These are phyloP conservation scores for Psidium guajava DNA, from an alignment of 345 rosid genomes.

Conservation along the genomic window DNA sequence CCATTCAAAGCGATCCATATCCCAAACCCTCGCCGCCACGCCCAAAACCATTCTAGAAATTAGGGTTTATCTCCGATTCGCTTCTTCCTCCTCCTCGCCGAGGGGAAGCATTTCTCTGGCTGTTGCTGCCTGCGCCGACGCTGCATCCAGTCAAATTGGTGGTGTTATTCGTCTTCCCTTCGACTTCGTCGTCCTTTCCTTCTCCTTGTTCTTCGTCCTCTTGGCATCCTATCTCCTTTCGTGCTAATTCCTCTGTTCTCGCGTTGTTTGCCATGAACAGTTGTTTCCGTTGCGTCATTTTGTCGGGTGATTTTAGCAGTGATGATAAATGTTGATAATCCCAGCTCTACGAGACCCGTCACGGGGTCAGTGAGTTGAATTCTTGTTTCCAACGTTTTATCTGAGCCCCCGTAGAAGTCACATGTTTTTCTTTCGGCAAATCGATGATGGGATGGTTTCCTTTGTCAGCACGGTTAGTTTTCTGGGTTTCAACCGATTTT, in stretches of 20 bases:
- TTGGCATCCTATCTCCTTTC: neutral
- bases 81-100: too few species aligned
- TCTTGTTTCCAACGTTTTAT: constrained; percentile 16
- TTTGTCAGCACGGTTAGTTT: neutral
- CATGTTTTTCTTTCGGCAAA: neutral
- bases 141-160: too few species aligned
- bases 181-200: too few species aligned
- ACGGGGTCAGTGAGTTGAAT: constrained; percentile 18
- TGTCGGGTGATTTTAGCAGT: neutral
- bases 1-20: too few species aligned
- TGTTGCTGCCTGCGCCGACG: too few species aligned
- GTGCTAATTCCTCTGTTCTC: neutral
- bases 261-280: neutral
- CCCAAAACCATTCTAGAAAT: too few species aligned
- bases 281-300: neutral
- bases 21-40: too few species aligned
- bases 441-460: neutral
- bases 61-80: too few species aligned
- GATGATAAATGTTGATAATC: constrained; percentile 30
- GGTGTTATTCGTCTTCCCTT: too few species aligned
- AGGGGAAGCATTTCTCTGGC: too few species aligned
- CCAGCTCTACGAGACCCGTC: constrained; percentile 53
- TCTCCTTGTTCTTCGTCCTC: neutral
- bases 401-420: constrained; percentile 10
- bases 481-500: neutral